phyloP scores from a whole-genome alignment of 2,329 filamentous ascomycete species.

The Fusarium nanum region DNA sequence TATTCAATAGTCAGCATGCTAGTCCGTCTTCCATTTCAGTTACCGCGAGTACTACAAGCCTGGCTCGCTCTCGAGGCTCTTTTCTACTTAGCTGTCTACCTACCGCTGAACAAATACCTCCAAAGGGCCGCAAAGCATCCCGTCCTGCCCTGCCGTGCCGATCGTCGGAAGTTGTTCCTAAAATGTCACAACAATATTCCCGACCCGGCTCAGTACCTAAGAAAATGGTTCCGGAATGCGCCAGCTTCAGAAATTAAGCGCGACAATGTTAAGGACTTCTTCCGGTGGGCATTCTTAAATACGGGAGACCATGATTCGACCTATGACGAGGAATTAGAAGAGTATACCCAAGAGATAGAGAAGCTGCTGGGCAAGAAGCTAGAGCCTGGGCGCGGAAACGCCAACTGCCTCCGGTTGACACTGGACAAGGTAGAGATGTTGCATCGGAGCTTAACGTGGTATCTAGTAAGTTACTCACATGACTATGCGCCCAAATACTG shows the following conservation, averaged over 20 bases:
- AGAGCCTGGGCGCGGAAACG: constrained; percentile 62
- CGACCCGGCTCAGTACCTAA: constrained; percentile 64
- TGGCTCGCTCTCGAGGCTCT: constrained; percentile 62
- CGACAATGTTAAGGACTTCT: constrained; percentile 70
- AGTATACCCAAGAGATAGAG: constrained; percentile 65
- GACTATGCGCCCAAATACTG: not conserved
- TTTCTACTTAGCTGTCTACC: constrained; percentile 66
- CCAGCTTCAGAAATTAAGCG: constrained; percentile 63
- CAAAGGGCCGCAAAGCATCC: constrained; percentile 65
- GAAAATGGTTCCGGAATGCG: constrained; percentile 69
- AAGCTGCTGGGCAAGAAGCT: constrained; percentile 62
- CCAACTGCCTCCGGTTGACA: constrained; percentile 65
- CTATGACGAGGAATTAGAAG: constrained; percentile 65
- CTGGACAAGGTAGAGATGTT: constrained; percentile 68
- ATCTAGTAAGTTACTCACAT: constrained; percentile 58
- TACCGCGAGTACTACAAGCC: constrained; percentile 52
- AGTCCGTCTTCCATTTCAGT: constrained; percentile 42
- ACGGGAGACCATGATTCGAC: constrained; percentile 55
- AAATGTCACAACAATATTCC: constrained; percentile 63
- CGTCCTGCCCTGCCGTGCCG: constrained; percentile 54
- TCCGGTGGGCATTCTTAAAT: constrained; percentile 70
- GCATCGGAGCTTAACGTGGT: constrained; percentile 67
- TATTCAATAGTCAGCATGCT: constrained; percentile 54
- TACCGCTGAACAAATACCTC: constrained; percentile 63
- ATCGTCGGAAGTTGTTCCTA: constrained; percentile 62